A percentile compares a stretch with the other conserved stretches of the same genome.
phyloP scores from a whole-genome alignment of 2,329 filamentous ascomycete species.

The Trichoderma cornu-damae region DNA sequence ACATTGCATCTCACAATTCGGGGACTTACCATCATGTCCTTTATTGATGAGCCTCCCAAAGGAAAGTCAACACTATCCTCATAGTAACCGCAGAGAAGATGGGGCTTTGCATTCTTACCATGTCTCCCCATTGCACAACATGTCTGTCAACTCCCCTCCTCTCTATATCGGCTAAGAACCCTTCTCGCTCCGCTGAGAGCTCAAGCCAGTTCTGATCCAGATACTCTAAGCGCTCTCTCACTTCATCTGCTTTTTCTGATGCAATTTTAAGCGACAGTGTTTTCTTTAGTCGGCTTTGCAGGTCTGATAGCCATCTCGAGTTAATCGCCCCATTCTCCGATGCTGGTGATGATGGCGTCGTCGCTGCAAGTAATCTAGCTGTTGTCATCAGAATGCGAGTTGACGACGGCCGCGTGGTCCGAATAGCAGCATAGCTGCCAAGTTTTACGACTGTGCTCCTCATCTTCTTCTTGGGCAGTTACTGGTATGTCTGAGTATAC shows the following conservation, averaged over 20 bases:
- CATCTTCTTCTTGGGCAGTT: background rate
- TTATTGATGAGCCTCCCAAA: background rate
- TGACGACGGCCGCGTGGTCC: background rate
- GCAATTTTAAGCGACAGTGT: conserved; percentile 9
- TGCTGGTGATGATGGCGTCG: background rate
- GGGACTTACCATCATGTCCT: conserved; percentile 13
- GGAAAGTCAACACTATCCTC: background rate
- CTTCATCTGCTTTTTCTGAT: background rate
- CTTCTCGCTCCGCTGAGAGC: conserved; percentile 67
- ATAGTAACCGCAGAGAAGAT: background rate
- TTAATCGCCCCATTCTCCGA: conserved; percentile 15
- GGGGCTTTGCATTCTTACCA: conserved; percentile 67
- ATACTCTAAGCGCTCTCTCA: conserved; percentile 21
- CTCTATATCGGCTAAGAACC: conserved; percentile 59
- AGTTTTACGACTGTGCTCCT: background rate
- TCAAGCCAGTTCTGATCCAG: conserved; percentile 58
- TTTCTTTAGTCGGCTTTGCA: conserved; percentile 24
- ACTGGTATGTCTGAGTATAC: background rate
- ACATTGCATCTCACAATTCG: background rate
- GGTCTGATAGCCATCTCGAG: conserved; percentile 28
- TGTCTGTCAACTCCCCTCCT: conserved; percentile 60
- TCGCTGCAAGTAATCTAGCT: background rate
- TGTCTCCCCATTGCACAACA: conserved; percentile 77
- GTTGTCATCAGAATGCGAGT: background rate
- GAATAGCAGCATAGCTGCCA: background rate